Percentiles rank a stretch among this genome's conserved stretches.
phyloP scores from a whole-genome alignment of 306 rosid genomes.

The Gleditsia sinensis region DNA sequence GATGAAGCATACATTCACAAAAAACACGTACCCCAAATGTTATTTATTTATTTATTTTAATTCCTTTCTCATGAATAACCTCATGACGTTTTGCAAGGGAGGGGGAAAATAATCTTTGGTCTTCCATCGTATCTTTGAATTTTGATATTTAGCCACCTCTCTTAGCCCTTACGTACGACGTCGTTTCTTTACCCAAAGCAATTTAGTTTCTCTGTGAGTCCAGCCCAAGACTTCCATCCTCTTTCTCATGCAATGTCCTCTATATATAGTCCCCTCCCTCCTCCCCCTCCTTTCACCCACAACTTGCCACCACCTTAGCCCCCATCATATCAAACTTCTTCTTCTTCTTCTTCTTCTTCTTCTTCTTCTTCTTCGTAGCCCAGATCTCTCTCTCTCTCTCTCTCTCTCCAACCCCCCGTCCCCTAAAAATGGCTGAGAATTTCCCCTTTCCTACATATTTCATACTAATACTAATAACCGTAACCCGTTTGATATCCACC shows the following conservation, averaged over 20 bases:
- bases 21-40: slow-evolving; percentile 39
- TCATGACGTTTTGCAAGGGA: slow-evolving; percentile 33
- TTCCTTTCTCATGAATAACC: slow-evolving; percentile 22
- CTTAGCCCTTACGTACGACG: slow-evolving; percentile 35
- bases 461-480: slow-evolving; percentile 37
- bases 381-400: slow-evolving; percentile 3
- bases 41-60: neutral
- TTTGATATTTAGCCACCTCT: slow-evolving; percentile 32
- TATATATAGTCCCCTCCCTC: slow-evolving; percentile 33
- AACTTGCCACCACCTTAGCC: neutral
- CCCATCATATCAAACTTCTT: neutral
- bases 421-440: slow-evolving; percentile 50
- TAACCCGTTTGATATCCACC: slow-evolving; percentile 48
- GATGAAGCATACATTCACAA: slow-evolving; percentile 40
- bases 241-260: slow-evolving; percentile 53
- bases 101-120: slow-evolving; percentile 35
- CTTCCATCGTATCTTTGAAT: slow-evolving; percentile 54
- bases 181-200: slow-evolving; percentile 23
- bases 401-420: no score
- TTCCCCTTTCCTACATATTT: slow-evolving; percentile 32
- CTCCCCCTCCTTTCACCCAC: slow-evolving; percentile 17
- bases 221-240: neutral
- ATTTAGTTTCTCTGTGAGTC: neutral
- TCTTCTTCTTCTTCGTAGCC: neutral
- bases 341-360: neutral